Evolutionary conservation across 306 rosid genomes (phyloP).

Genomic region (Begonia peltatifolia): DNA sequence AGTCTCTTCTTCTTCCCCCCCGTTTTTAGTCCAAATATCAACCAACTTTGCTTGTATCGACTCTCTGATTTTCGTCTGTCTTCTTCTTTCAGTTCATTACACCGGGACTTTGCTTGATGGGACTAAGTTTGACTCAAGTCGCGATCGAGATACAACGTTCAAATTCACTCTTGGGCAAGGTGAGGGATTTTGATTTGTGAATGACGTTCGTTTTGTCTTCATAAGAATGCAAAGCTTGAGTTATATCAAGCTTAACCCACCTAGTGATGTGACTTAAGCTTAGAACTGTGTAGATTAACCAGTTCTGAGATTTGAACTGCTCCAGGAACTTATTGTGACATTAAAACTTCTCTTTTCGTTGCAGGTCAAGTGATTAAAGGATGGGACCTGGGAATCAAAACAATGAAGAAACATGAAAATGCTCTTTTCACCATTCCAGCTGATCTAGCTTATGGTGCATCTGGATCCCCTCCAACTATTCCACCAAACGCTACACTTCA

Average conservation of each 20-base stretch:
- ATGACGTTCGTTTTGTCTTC: neutral
- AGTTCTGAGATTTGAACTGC: neutral
- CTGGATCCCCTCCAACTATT: conserved; percentile 69
- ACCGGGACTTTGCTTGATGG: conserved; percentile 74
- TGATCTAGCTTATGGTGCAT: conserved; percentile 33
- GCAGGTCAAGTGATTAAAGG: conserved; percentile 74
- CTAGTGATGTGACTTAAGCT: neutral
- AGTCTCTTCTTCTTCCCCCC: neutral
- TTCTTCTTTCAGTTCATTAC: conserved; percentile 46
- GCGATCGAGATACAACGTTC: conserved; percentile 60
- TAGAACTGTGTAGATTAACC: neutral
- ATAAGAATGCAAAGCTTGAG: no score
- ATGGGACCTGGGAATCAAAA: conserved; percentile 81
- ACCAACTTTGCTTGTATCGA: neutral
- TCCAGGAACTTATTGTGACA: neutral
- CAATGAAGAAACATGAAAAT: conserved; percentile 85
- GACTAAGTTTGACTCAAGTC: conserved; percentile 69
- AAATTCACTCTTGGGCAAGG: conserved; percentile 74
- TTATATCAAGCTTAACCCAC: no score
- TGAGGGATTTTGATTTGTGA: neutral
- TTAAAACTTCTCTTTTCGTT: neutral
- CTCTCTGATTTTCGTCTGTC: neutral
- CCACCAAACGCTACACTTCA: conserved; percentile 79
- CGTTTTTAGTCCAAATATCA: neutral
- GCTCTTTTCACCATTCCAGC: conserved; percentile 29